Base-by-base conservation (phyloP, 495 filamentous ascomycete genomes). In the Trichocladium antarcticum region DNA sequence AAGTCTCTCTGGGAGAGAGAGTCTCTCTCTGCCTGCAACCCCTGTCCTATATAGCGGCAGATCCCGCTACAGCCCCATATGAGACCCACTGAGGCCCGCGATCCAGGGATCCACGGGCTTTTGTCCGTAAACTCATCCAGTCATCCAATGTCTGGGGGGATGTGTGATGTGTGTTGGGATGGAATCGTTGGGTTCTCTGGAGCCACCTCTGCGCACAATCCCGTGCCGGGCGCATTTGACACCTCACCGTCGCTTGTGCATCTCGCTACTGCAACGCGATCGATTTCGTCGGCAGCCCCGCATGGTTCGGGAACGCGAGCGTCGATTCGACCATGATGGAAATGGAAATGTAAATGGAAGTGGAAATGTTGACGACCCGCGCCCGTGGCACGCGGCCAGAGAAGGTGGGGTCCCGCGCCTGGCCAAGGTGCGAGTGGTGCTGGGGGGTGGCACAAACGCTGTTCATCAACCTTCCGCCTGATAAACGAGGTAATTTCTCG, bases 401-500 rank as follows among this genome's bases (percentile, higher is more conserved):
- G 3, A 44, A 29, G 41, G 42, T 14, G 42, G 42, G 42, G 42
- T 31, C 27, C 17, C 32, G 27, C 42, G 42, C 42, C 42, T 27
- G 27, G 42, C 17, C 31, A n/a, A n/a, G n/a, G n/a, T n/a, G n/a
- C n/a, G n/a, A n/a, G 21, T 3, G 17, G 17, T 41, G n/a, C n/a
- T n/a, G n/a, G n/a, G 24, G 24, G 8, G 24, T 27, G 24, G 24
- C 24, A 27, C 15, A 10, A 12, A 15, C 4, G 32, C 10, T 12
- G 10, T 3, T 12, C 15, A 12, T 35, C 32, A 12, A 35, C 32
- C 32, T 9, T 6, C 35, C 14, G n/a, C n/a, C n/a, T n/a, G n/a
- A n/a, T n/a, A n/a, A n/a, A n/a, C n/a, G n/a, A n/a, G n/a, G 34
- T 39, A 32, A 42, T 40, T 35, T 49, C 46, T 39, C 36, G 19